Evolutionary conservation across 2,329 filamentous ascomycete genomes (phyloP), one percentile per base, ranked within the genome.

Genomic region (Sclerotinia borealis): DNA sequence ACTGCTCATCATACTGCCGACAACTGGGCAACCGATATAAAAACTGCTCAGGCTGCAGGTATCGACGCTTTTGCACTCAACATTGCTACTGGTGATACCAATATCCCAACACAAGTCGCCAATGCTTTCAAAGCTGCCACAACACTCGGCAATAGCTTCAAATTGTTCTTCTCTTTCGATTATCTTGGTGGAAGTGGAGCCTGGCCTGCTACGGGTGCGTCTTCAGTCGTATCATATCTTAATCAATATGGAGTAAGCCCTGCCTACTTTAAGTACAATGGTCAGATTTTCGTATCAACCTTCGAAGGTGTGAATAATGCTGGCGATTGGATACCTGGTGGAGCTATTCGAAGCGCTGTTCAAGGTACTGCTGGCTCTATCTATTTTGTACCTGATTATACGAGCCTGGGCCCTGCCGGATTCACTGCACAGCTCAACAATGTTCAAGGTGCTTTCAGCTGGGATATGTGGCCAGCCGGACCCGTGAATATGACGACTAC

Each of bases 321-420:
- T 15, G 71, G 68, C 2, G 77, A 82, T 64, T 83, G 81, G 80
- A 59, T 66, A 19, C 68, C 61, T 17, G 64, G 61, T 29, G 71
- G 72, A 41, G 6, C 68, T 0, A 80, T 83, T 64, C 77, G 62
- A 34, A 61, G 78, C 62, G 63, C 67, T 25, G 67, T 62, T 25
- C 48, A 61, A 54, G 17, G 27, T 13, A 71, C 71, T 11, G 73
- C 69, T 9, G 64, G 65, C 45, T 68, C 54, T 4, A 72, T 79
- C 31, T 79, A 74, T 66, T 72, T 82, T 63, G 75, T 83, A 11
- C 81, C 81, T 0, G 77, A 80, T 61, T 84, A 77, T 76, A 76
- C 77, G 0, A 77, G 75, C 19, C 66, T 77, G 2, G 79, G 79
- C 0, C 67, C 73, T 0, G 63, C 67, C 5, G 69, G 70, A 2